phyloP scores from a whole-genome alignment of 306 rosid genomes.

The Malus orientalis region DNA sequence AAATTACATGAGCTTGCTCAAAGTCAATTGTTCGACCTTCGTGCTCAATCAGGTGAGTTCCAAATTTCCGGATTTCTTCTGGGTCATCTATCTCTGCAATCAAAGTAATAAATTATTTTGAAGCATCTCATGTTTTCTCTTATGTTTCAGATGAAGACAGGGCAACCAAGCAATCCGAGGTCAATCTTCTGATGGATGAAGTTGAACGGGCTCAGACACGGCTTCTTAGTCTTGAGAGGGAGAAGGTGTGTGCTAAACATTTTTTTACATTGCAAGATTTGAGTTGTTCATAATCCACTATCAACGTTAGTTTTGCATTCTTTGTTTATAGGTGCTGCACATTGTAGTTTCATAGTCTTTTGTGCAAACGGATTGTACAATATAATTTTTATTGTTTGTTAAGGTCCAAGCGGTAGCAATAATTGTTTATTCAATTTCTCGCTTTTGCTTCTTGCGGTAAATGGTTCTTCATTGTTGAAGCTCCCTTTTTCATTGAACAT shows the following conservation, averaged over 20 bases:
- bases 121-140: neutral
- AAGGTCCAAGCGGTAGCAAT: neutral
- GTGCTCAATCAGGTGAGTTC: constrained; percentile 83
- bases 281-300: neutral
- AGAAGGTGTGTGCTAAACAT: constrained; percentile 29
- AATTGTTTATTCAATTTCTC: neutral
- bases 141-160: neutral
- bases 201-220: constrained; percentile 61
- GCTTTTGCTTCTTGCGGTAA: neutral
- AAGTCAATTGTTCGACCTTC: constrained; percentile 86
- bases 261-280: neutral
- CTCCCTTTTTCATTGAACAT: neutral
- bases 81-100: constrained; percentile 7
- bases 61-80: constrained; percentile 11
- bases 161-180: constrained; percentile 44
- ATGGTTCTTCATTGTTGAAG: neutral
- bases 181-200: constrained; percentile 66
- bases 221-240: constrained; percentile 60
- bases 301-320: neutral
- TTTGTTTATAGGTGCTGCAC: neutral
- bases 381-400: neutral
- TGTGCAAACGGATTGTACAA: neutral
- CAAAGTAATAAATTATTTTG: neutral
- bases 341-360: neutral
- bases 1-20: constrained; percentile 93